A percentile compares a stretch with the other conserved stretches of the same genome.
Evolutionary conservation across 2,329 filamentous ascomycete species (phyloP).

Genomic region (Kalaharituber pfeilii): DNA sequence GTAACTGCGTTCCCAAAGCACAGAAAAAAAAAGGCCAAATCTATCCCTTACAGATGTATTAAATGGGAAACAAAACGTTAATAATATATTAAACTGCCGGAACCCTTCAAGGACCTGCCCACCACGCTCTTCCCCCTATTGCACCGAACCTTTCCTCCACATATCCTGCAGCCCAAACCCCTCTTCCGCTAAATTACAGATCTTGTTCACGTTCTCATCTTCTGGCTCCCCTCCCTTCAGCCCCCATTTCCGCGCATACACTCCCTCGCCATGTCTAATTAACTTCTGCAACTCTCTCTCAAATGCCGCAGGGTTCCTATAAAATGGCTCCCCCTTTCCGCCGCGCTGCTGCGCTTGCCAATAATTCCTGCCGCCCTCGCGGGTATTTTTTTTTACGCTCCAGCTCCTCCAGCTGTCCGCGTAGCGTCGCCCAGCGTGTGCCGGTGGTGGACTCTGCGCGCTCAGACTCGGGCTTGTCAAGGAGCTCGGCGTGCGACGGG

Average conservation of each 20-base stretch:
- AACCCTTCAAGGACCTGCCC: too few relatives aligned
- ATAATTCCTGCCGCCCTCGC: slow-evolving; percentile 31
- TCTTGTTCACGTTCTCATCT: neutral
- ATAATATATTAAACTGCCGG: too few relatives aligned
- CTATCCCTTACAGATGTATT: too few relatives aligned
- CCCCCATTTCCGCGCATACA: neutral
- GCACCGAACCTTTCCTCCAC: neutral
- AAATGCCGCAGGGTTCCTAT: slow-evolving; percentile 26
- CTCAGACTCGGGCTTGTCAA: slow-evolving; percentile 24
- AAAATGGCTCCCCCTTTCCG: slow-evolving; percentile 37
- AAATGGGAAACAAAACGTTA: too few relatives aligned
- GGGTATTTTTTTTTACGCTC: slow-evolving; percentile 17
- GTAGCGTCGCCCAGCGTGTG: slow-evolving; percentile 10
- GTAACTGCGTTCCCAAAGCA: too few relatives aligned
- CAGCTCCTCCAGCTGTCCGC: slow-evolving; percentile 18
- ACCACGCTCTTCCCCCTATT: too few relatives aligned
- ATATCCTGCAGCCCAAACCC: neutral
- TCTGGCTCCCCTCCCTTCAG: neutral
- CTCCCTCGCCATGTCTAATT: neutral
- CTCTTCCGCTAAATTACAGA: neutral
- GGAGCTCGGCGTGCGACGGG: slow-evolving; percentile 9
- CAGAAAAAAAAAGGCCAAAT: too few relatives aligned
- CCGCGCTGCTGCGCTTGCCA: slow-evolving; percentile 38
- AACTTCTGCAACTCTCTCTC: neutral
- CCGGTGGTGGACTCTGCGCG: slow-evolving; percentile 15